These are phyloP conservation scores for Apostasia ramifera DNA, from an alignment of 106 monocot species.

Conservation along the genomic window DNA sequence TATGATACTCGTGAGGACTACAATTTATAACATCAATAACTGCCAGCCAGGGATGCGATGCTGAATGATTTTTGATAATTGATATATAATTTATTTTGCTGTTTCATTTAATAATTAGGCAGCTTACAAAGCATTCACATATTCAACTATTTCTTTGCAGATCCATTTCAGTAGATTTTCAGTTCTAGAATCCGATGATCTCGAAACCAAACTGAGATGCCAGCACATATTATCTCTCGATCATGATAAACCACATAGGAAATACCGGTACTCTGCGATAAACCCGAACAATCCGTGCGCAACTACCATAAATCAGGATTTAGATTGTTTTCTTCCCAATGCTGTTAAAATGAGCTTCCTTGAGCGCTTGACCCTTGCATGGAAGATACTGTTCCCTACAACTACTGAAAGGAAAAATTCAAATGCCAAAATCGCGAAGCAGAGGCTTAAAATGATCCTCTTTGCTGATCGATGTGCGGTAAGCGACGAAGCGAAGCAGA, in stretches of 20 bases:
- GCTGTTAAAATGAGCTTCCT: slow-evolving; percentile 72
- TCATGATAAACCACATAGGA: background rate
- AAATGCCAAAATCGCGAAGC: slow-evolving; percentile 83
- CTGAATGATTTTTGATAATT: no score
- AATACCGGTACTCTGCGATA: background rate
- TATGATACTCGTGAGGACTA: no score
- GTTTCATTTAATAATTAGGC: no score
- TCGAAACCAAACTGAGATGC: background rate
- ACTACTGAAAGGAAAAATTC: slow-evolving; percentile 27
- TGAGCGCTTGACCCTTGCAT: slow-evolving; percentile 68
- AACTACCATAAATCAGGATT: slow-evolving; percentile 31
- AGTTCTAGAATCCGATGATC: background rate
- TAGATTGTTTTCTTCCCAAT: slow-evolving; percentile 47
- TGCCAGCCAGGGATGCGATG: no score
- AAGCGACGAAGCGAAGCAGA: slow-evolving; percentile 85
- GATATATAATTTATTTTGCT: no score
- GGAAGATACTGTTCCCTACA: slow-evolving; percentile 79
- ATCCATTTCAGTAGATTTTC: background rate
- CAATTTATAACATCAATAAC: no score
- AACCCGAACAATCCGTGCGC: background rate
- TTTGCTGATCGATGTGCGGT: slow-evolving; percentile 91
- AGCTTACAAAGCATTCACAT: background rate
- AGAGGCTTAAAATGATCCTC: slow-evolving; percentile 93
- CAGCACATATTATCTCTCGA: background rate
- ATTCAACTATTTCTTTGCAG: slow-evolving; percentile 1